Evolutionary conservation across 2,329 filamentous ascomycete genomes (phyloP).

Genomic region (Diaporthe nobilis): DNA sequence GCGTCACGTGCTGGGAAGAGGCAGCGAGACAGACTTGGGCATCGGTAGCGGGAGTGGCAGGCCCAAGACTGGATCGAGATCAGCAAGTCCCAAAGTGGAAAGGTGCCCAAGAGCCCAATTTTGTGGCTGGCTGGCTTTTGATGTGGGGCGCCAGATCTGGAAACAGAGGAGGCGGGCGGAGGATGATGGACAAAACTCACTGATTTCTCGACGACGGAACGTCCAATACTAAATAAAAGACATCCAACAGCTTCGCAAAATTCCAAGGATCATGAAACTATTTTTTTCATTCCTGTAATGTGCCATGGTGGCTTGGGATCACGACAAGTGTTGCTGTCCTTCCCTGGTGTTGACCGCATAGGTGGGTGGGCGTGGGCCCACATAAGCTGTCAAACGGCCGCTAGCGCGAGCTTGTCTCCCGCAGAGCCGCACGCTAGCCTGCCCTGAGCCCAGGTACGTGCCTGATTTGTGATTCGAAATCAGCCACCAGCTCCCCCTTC

Average conservation of each 20-base stretch:
- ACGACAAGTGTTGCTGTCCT: neutral
- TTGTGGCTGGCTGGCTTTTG: neutral
- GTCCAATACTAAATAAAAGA: neutral
- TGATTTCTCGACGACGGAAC: neutral
- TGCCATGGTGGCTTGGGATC: neutral
- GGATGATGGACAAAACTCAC: neutral
- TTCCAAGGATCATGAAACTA: accelerated
- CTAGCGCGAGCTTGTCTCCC: neutral
- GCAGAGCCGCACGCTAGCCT: neutral
- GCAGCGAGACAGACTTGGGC: neutral
- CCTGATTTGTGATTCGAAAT: neutral
- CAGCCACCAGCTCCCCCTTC: slow-evolving; percentile 8
- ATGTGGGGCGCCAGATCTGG: neutral
- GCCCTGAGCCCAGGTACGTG: neutral
- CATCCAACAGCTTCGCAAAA: neutral
- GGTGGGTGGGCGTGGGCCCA: neutral
- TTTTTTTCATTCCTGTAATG: neutral
- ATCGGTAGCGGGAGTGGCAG: neutral
- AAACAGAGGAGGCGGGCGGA: neutral
- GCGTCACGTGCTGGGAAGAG: neutral
- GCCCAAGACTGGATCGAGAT: neutral
- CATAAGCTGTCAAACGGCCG: neutral
- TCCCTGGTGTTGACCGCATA: neutral
- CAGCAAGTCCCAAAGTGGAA: neutral
- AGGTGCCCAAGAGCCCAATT: neutral